Base-by-base conservation (phyloP, 192 early-diverging fungal species). In the Backusella circina region DNA sequence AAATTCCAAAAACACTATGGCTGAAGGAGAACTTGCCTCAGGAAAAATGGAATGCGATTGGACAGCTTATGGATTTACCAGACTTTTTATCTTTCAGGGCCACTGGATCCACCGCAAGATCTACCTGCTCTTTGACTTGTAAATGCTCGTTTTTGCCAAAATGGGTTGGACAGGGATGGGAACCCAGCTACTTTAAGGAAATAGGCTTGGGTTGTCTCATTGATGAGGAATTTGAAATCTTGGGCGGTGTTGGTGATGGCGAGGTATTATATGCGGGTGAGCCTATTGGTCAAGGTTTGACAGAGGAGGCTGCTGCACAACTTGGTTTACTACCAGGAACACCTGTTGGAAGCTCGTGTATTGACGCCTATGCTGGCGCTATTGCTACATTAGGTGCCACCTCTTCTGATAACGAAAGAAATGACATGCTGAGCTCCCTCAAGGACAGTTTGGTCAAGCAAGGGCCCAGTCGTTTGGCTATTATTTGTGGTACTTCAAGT, bases 321-420 rank as follows among this genome's bases (percentile, higher is more conserved):
- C 51, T 94, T 5, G 92, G 92, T 0, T 54, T 92, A 10, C 28
- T 79, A 7, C 70, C 75, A 33, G 89, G 86, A 2, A 84, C 84
- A 1, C 75, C 84, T 2, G 91, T 94, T 28, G 90, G 91, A 3
- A 85, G 85, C 18, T 84, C 87, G 0, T 80, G 93, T 3, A 93
- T 94, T 67, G 93, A 94, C 77, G 93, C 93, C 0, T 93, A 94
- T 80, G 91, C 93, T 38, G 88, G 90, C 10, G 86, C 84, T 31
- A 84, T 90, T 36, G 88, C 87, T 13, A 88, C 87, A 0, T 61
- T 90, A 36, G 85, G 82, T 6, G 84, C 89, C 12, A 70, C 65
- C 6, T 35, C 80, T 68, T 78, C 80, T 33, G 76, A 74, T 26
- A 69, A 73, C 23, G 61, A 75, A 30, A 31, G 44, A 12, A 37